Conservation (phyloP, 2,329 filamentous ascomycete species). For the Ciborinia camelliae region DNA sequence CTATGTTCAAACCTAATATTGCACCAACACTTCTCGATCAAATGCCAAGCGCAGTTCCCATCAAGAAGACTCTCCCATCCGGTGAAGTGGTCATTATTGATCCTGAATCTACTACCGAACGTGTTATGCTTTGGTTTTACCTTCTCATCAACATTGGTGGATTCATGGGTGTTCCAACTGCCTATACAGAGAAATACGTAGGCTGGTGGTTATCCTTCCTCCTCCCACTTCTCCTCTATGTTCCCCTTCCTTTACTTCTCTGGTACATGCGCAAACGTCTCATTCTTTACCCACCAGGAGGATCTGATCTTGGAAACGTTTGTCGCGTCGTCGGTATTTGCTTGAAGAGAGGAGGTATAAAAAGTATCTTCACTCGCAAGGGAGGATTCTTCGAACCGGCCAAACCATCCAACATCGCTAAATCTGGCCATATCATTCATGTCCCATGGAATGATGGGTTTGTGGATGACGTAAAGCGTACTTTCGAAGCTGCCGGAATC, state of each 20-base stretch:
- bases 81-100: constrained; percentile 61
- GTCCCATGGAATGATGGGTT: constrained; percentile 80
- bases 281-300: constrained; percentile 45
- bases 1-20: constrained; percentile 71
- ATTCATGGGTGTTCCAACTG: constrained; percentile 43
- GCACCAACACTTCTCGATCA: constrained; percentile 61
- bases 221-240: constrained; percentile 57
- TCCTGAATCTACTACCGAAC: constrained; percentile 53
- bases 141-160: constrained; percentile 67
- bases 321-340: constrained; percentile 43
- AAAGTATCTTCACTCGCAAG: constrained; percentile 49
- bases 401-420: constrained; percentile 61
- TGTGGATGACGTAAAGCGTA: constrained; percentile 73
- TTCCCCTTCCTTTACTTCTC: constrained; percentile 53
- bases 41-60: constrained; percentile 42
- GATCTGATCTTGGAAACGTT: constrained; percentile 47
- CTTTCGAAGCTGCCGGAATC: constrained; percentile 64
- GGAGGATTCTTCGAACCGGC: constrained; percentile 62
- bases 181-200: constrained; percentile 46
- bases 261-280: constrained; percentile 43
- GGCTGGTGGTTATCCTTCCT: constrained; percentile 49
- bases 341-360: constrained; percentile 58
- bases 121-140: constrained; percentile 54
- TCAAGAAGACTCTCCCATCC: constrained; percentile 45
- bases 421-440: constrained; percentile 55